Conservation (phyloP, 306 rosid genomes). For the Quercus suber region DNA sequence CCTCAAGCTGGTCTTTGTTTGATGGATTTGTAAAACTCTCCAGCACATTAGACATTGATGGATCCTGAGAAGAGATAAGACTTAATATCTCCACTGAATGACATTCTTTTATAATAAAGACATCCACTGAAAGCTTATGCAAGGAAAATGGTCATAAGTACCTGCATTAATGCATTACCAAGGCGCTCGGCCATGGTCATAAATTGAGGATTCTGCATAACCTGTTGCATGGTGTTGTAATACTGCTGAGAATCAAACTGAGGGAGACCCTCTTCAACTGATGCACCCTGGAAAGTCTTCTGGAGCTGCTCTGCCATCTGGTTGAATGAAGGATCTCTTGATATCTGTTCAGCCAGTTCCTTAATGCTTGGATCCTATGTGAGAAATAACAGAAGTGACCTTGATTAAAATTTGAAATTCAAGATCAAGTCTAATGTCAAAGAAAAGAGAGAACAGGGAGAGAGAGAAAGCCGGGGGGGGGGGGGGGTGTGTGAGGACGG, state of each 20-base stretch:
- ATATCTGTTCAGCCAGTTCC: conserved; percentile 94
- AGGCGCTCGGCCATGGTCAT: conserved; percentile 99
- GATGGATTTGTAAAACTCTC: conserved; percentile 79
- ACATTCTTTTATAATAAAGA: background rate
- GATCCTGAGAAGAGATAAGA: conserved; percentile 61
- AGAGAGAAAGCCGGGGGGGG: background rate
- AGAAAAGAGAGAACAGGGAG: background rate
- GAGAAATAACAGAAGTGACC: conserved; percentile 6
- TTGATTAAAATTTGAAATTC: conserved; percentile 12
- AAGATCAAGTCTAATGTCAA: background rate
- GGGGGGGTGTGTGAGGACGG: background rate
- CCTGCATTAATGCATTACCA: conserved; percentile 96
- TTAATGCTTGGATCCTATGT: conserved; percentile 95
- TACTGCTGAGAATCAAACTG: conserved; percentile 88
- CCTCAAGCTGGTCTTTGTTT: conserved; percentile 88
- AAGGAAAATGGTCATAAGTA: conserved; percentile 23
- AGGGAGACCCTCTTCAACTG: conserved; percentile 64
- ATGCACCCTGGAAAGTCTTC: conserved; percentile 72
- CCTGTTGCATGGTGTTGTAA: conserved; percentile 86
- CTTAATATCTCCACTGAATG: conserved; percentile 4
- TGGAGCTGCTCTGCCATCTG: conserved; percentile 99
- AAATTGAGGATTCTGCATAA: conserved; percentile 96
- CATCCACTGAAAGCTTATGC: background rate
- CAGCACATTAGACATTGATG: conserved; percentile 84
- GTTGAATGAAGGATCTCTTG: conserved; percentile 92